These are phyloP conservation scores for Corynascus novoguineensis DNA, from an alignment of 495 filamentous ascomycete genomes.

Conservation along the genomic window DNA sequence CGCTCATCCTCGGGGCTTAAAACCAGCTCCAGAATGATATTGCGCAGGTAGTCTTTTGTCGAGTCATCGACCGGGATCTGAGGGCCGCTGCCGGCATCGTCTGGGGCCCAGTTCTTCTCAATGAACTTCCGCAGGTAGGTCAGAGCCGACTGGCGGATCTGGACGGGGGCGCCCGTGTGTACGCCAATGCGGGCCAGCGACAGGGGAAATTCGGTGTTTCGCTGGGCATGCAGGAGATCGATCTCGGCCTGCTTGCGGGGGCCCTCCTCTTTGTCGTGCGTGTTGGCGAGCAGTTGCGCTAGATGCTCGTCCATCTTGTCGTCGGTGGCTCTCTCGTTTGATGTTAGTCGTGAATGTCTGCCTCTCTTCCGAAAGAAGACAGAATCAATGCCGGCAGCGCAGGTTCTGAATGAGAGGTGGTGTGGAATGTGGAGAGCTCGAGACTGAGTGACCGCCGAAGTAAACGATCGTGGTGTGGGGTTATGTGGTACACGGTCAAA, in stretches of 20 bases:
- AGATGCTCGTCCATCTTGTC: slow-evolving; percentile 76
- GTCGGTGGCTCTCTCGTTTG: neutral
- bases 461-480: slow-evolving; percentile 7
- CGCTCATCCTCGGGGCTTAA: slow-evolving; percentile 70
- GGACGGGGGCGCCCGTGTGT: slow-evolving; percentile 60
- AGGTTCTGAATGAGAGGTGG: neutral
- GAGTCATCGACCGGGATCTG: slow-evolving; percentile 60
- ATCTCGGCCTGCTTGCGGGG: slow-evolving; percentile 75
- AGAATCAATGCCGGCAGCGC: neutral
- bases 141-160: slow-evolving; percentile 77
- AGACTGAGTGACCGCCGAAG: neutral
- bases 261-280: slow-evolving; percentile 62
- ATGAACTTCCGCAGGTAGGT: slow-evolving; percentile 77
- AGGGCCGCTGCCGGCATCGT: slow-evolving; percentile 56
- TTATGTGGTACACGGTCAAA: neutral
- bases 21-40: slow-evolving; percentile 65
- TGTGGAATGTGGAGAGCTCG: neutral
- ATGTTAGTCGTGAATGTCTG: neutral
- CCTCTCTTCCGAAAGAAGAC: neutral
- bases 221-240: slow-evolving; percentile 61
- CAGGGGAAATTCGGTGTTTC: slow-evolving; percentile 63
- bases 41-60: slow-evolving; percentile 66
- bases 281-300: slow-evolving; percentile 70
- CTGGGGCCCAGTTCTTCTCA: slow-evolving; percentile 64
- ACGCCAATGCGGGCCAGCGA: slow-evolving; percentile 72